Conservation (phyloP, 2,329 filamentous ascomycete genomes). For the Pyrenophora teres region DNA sequence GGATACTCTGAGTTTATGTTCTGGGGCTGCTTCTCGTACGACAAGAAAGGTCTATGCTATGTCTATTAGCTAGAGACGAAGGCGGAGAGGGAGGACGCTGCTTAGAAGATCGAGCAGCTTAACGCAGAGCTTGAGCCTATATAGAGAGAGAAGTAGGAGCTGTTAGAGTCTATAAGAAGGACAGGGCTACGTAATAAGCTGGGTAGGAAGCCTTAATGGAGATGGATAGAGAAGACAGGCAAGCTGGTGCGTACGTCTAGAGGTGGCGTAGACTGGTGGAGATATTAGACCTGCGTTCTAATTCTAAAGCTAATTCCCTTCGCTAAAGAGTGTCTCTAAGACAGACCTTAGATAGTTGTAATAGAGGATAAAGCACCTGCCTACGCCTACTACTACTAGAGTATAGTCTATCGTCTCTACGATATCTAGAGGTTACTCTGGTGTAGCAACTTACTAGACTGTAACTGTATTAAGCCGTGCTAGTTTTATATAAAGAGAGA, state of each 20-base stretch:
- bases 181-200: slow-evolving; percentile 6
- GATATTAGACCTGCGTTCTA: slow-evolving; percentile 10
- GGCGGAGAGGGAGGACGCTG: slow-evolving; percentile 5
- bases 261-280: slow-evolving; percentile 11
- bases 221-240: slow-evolving; percentile 10
- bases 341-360: slow-evolving; percentile 12
- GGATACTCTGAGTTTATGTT: slow-evolving; percentile 23
- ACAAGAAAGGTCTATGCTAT: slow-evolving; percentile 13
- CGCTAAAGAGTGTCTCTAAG: slow-evolving; percentile 9
- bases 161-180: slow-evolving; percentile 3
- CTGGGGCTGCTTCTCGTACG: slow-evolving; percentile 14
- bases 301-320: slow-evolving; percentile 14
- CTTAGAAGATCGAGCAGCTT: slow-evolving; percentile 5
- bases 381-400: background rate
- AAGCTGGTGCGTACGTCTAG: slow-evolving; percentile 12
- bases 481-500: background rate
- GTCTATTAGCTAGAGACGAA: background rate
- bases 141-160: slow-evolving; percentile 10
- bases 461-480: background rate
- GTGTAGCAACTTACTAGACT: slow-evolving; percentile 15
- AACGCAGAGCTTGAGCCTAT: slow-evolving; percentile 15
- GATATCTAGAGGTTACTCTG: slow-evolving; percentile 11
- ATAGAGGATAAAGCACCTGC: slow-evolving; percentile 14
- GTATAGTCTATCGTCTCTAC: slow-evolving; percentile 4
- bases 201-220: slow-evolving; percentile 11